phyloP scores from a whole-genome alignment of 106 monocot genomes.

The Dendrobium nobile region DNA sequence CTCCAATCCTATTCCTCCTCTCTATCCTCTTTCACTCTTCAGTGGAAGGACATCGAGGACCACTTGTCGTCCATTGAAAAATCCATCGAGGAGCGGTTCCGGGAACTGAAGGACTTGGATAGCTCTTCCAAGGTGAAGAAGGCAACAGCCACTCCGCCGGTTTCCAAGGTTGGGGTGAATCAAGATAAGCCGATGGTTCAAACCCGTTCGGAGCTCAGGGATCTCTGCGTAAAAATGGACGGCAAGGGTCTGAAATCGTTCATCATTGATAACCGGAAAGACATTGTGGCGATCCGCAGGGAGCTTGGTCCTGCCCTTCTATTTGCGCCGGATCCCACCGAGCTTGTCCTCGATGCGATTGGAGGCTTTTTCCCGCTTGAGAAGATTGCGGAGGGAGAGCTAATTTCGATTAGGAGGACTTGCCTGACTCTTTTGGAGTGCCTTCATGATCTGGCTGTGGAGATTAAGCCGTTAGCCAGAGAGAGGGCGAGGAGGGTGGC shows the following conservation, averaged over 20 bases:
- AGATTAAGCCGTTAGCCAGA: not conserved
- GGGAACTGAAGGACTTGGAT: slow-evolving; percentile 22
- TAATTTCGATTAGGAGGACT: not conserved
- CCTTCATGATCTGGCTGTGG: not conserved
- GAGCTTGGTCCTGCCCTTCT: slow-evolving; percentile 4
- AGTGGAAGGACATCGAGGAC: slow-evolving; percentile 49
- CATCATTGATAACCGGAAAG: not conserved
- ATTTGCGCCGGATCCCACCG: not conserved
- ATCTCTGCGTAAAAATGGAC: slow-evolving; percentile 41
- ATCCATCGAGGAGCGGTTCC: slow-evolving; percentile 39
- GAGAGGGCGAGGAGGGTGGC: slow-evolving; percentile 6
- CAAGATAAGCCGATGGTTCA: slow-evolving; percentile 4
- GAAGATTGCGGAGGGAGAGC: not conserved
- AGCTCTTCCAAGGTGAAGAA: not conserved
- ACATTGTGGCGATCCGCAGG: not conserved
- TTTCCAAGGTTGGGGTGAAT: not conserved
- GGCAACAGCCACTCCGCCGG: not conserved
- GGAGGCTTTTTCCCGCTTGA: not conserved
- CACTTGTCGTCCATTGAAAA: slow-evolving; percentile 30
- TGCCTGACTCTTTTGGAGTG: not conserved
- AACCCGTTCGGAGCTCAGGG: slow-evolving; percentile 27
- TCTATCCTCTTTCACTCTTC: slow-evolving; percentile 34
- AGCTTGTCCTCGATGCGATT: slow-evolving; percentile 4
- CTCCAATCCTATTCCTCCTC: slow-evolving; percentile 38
- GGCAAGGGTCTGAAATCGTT: slow-evolving; percentile 20